Conservation (phyloP, 805 yeast genomes). For the Pichia sporocuriosa region DNA sequence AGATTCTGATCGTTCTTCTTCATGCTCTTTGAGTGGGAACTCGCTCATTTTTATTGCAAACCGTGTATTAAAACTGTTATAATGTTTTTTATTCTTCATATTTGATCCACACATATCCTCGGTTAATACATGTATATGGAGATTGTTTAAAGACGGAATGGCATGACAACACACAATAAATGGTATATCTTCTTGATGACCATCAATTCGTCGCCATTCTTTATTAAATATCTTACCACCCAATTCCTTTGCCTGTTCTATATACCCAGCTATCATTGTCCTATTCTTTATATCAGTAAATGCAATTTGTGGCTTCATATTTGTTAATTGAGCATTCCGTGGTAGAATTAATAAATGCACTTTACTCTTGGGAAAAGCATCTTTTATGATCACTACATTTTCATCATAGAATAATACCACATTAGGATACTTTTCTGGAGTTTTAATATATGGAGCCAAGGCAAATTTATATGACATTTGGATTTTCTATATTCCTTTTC, state of each 20-base stretch:
- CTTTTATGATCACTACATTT: conserved; percentile 49
- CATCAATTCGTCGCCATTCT: conserved; percentile 13
- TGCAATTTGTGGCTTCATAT: conserved; percentile 45
- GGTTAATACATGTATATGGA: conserved; percentile 71
- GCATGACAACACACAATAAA: conserved; percentile 61
- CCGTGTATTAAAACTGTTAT: conserved; percentile 58
- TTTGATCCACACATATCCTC: conserved; percentile 49
- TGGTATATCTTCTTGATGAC: conserved; percentile 19
- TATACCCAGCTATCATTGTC: conserved; percentile 26
- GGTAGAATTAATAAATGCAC: conserved; percentile 62
- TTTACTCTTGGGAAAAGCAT: conserved; percentile 55
- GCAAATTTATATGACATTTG: conserved; percentile 44
- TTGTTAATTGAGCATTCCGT: conserved; percentile 35
- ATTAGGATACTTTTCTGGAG: conserved; percentile 36
- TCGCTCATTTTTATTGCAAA: conserved; percentile 55
- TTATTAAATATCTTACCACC: conserved; percentile 14
- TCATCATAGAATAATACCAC: conserved; percentile 43
- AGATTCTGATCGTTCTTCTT: conserved; percentile 25
- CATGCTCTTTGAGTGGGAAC: conserved; percentile 38
- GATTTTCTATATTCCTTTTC: too few relatives aligned
- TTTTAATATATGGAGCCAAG: conserved; percentile 40
- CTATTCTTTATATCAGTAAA: conserved; percentile 33
- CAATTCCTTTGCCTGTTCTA: conserved; percentile 31
- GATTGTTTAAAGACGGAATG: conserved; percentile 59
- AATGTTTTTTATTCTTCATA: conserved; percentile 59